Base-by-base conservation (phyloP, 306 rosid species). In the Crotalaria pallida region DNA sequence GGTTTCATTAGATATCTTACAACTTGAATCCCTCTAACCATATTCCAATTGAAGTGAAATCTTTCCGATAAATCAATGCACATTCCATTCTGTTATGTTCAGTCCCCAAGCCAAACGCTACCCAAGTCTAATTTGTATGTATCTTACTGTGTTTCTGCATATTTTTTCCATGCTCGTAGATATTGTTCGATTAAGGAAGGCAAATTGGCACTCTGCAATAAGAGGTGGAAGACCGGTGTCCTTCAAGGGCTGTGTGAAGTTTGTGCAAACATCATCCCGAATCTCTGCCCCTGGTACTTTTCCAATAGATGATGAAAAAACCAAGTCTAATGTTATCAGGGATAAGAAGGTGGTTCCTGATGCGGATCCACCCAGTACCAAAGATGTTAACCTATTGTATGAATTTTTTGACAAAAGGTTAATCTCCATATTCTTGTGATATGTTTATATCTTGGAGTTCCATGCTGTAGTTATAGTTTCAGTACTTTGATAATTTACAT, bases 311-410 rank as follows among this genome's bases (percentile, higher is more conserved):
- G 83, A 63, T 48, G 83, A 59, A 68, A 88, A 77, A 7, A 17
- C 33, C 47, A 51, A 74, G 18, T 71, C 79, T 38, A 82, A 77
- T 65, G 65, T 61, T 55, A 49, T 64, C n/a, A 84, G 84, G 72
- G 82, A 85, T 40, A 93, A 78, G 85, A 88, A 84, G 73, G 63
- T 82, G 55, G 82, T 85, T 82, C 96, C 98, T 49, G 81, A 82
- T 71, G 88, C 98, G 3, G 90, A 92, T 71, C 96, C 98, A 77
- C 98, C 98, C 61, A 88, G 84, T 82, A 65, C 58, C 72, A 76
- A 84, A 70, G 96, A 90, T 65, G 68, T 88, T 26, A 72, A 84
- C 57, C 87, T 82, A 44, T 66, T 93, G 68, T 84, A 93, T 73
- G 87, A 85, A 24, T 85, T 93, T 81, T 75, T 93, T 23, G 84